These are phyloP conservation scores for Zelopaecilomyces penicillatus DNA, from an alignment of 2,329 filamentous ascomycete genomes.

Conservation along the genomic window DNA sequence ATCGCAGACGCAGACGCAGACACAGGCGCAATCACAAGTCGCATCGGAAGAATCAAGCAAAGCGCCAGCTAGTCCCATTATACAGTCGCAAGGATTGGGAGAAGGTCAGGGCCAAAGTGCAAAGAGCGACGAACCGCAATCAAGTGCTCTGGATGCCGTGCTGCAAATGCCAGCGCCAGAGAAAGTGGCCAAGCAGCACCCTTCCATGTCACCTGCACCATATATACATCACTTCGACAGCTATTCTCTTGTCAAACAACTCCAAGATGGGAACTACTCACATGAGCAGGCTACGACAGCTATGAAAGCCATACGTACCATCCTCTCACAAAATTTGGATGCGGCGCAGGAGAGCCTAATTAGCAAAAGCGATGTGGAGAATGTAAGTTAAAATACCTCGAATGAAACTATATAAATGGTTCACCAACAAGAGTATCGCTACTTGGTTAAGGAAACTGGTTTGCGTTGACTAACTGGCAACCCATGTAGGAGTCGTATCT, in stretches of 20 bases:
- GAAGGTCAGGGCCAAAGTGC: conserved; percentile 14
- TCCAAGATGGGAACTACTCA: conserved; percentile 66
- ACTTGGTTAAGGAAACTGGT: neutral
- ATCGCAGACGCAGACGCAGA: neutral
- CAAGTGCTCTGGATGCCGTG: conserved; percentile 43
- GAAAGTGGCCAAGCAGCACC: conserved; percentile 39
- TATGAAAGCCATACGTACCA: conserved; percentile 83
- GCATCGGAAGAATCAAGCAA: conserved; percentile 11
- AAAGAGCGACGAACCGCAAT: conserved; percentile 15
- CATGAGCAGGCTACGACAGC: conserved; percentile 67
- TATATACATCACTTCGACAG: conserved; percentile 97
- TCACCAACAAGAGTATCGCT: no score
- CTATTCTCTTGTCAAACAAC: conserved; percentile 76
- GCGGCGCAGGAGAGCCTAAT: conserved; percentile 73
- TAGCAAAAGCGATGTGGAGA: conserved; percentile 87
- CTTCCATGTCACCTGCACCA: conserved; percentile 63
- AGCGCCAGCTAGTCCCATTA: conserved; percentile 19
- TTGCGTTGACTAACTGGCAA: neutral
- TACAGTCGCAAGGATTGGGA: neutral
- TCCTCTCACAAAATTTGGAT: conserved; percentile 72
- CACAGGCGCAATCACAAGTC: conserved; percentile 1
- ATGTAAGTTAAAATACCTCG: conserved; percentile 32
- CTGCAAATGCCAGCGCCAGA: conserved; percentile 37
- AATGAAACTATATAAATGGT: no score
- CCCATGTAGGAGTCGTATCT: conserved; percentile 68